These are phyloP conservation scores for Suillus bovinus DNA, from an alignment of 768 basidiomycete genomes.

Conservation along the genomic window DNA sequence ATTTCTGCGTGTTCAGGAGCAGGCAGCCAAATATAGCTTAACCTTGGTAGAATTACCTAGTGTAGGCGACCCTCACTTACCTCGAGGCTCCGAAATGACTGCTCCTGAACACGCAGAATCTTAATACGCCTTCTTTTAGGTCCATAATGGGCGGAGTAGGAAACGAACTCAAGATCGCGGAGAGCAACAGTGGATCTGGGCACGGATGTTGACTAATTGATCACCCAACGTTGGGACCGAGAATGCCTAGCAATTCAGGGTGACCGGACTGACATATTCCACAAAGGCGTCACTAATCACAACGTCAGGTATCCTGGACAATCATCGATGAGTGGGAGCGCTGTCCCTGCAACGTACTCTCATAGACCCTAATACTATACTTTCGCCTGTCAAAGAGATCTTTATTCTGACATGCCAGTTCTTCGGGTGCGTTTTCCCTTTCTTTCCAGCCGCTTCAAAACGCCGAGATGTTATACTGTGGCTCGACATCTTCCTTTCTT, in stretches of 20 bases:
- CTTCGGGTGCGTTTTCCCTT: slow-evolving; percentile 18
- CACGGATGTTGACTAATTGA: background rate
- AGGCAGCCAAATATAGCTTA: no score
- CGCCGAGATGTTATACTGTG: background rate
- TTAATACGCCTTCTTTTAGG: slow-evolving; percentile 5
- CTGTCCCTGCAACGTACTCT: slow-evolving; percentile 10
- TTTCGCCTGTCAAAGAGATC: slow-evolving; percentile 14
- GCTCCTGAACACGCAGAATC: no score
- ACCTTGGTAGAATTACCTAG: no score
- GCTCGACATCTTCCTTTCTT: slow-evolving; percentile 10
- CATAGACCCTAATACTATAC: slow-evolving; percentile 5
- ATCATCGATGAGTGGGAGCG: background rate
- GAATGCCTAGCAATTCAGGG: slow-evolving; percentile 4
- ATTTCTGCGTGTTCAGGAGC: no score
- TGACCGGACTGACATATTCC: background rate
- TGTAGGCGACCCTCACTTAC: no score
- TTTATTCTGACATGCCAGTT: slow-evolving; percentile 23
- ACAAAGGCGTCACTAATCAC: slow-evolving; percentile 4
- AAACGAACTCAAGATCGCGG: background rate
- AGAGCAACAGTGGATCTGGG: slow-evolving; percentile 1
- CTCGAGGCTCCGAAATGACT: no score
- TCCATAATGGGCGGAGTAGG: slow-evolving; percentile 10
- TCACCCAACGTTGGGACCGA: slow-evolving; percentile 1
- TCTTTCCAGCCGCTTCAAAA: slow-evolving; percentile 14
- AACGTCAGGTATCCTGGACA: background rate